Percentiles rank a stretch among this genome's conserved stretches.
These are phyloP conservation scores for Candida anglica DNA, from an alignment of 805 yeast species.

Conservation along the genomic window DNA sequence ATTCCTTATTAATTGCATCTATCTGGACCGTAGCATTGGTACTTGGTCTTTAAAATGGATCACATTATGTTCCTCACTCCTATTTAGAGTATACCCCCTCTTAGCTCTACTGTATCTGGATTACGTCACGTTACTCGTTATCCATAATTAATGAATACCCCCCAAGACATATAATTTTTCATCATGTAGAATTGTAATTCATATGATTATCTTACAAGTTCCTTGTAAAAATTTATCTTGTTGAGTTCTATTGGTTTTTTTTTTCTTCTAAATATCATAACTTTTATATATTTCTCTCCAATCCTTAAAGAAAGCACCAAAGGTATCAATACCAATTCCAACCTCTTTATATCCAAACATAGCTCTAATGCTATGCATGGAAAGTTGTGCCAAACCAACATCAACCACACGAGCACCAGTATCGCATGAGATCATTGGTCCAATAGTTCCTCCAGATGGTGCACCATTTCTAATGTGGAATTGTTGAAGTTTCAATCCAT, in stretches of 20 bases:
- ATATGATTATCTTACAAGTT: too few relatives aligned
- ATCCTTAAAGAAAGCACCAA: conserved; percentile 23
- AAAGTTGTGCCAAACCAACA: conserved; percentile 38
- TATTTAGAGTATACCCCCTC: too few relatives aligned
- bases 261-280: conserved; percentile 7
- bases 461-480: conserved; percentile 39
- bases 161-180: too few relatives aligned
- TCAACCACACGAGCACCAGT: conserved; percentile 37
- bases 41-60: too few relatives aligned
- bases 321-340: conserved; percentile 33
- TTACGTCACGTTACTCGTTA: conserved; percentile 1
- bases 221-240: background rate
- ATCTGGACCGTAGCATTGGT: background rate
- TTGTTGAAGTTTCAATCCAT: conserved; percentile 26
- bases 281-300: conserved; percentile 25
- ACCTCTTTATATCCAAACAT: conserved; percentile 35
- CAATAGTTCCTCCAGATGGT: conserved; percentile 42
- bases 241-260: background rate
- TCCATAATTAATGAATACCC: too few relatives aligned
- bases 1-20: conserved; percentile 1
- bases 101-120: too few relatives aligned
- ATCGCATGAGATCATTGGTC: conserved; percentile 33
- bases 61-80: too few relatives aligned
- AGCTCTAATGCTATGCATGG: conserved; percentile 41
- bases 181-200: too few relatives aligned